Conservation (phyloP, 2,329 filamentous ascomycete species). For the Arachnomyces sp. region DNA sequence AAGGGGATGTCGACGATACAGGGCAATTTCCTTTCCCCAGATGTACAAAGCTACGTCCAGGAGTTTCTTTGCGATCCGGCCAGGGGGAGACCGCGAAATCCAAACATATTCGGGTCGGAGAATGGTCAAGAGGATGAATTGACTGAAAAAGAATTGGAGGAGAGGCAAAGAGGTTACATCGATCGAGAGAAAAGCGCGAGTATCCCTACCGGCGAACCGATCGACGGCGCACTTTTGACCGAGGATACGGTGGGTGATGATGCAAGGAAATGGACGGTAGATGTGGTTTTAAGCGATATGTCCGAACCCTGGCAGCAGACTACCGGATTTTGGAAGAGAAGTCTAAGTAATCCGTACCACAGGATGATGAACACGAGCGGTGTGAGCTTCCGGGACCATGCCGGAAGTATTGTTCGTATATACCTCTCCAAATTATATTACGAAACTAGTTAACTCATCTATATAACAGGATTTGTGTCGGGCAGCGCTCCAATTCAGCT, state of each 20-base stretch:
- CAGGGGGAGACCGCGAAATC: conserved; percentile 44
- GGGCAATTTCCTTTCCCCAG: conserved; percentile 76
- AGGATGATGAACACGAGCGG: conserved; percentile 99
- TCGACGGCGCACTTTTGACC: conserved; percentile 16
- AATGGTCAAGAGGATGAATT: neutral
- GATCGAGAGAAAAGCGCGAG: conserved; percentile 21
- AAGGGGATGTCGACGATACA: conserved; percentile 90
- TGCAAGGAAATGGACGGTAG: conserved; percentile 56
- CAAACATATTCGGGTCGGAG: conserved; percentile 1
- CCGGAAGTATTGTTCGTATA: conserved; percentile 77
- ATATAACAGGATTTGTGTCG: conserved; percentile 72
- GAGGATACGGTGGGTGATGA: conserved; percentile 5
- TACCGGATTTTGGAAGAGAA: conserved; percentile 71
- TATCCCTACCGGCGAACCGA: conserved; percentile 20
- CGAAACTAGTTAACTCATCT: neutral
- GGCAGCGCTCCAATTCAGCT: conserved; percentile 76
- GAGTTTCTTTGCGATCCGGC: conserved; percentile 63
- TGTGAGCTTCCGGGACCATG: conserved; percentile 76
- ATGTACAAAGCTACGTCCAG: conserved; percentile 69
- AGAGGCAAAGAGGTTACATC: conserved; percentile 14
- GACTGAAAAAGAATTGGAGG: conserved; percentile 12
- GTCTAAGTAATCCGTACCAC: conserved; percentile 87
- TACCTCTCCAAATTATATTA: neutral
- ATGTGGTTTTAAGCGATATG: conserved; percentile 98
- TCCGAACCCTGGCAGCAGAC: conserved; percentile 89